These are phyloP conservation scores for Helichrysum umbraculigerum DNA, from an alignment of 129 eudicot genomes.

Conservation along the genomic window DNA sequence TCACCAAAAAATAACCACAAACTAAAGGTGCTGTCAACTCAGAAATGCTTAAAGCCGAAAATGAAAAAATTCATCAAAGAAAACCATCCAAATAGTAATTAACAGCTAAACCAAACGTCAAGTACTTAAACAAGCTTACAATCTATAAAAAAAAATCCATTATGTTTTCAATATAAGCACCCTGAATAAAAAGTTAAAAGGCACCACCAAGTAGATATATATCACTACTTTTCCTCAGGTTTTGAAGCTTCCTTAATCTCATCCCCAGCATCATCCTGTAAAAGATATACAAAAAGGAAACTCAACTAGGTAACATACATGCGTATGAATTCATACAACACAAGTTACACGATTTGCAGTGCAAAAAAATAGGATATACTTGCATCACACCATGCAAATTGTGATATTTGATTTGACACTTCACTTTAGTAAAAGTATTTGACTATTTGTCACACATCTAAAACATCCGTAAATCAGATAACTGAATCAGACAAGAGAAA, in stretches of 20 bases:
- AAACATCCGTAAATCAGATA: background rate
- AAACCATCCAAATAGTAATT: background rate
- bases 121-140: conserved; percentile 15
- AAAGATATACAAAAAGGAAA: background rate
- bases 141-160: conserved; percentile 20
- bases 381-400: background rate
- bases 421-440: background rate
- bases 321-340: background rate
- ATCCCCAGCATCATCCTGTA: conserved; percentile 27
- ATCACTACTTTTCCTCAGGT: conserved; percentile 23
- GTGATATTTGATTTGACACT: background rate
- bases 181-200: conserved; percentile 10
- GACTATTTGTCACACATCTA: background rate
- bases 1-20: background rate
- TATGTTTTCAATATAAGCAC: conserved; percentile 9
- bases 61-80: background rate
- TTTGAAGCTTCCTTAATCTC: conserved; percentile 35
- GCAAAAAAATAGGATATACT: background rate
- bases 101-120: conserved; percentile 1
- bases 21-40: background rate
- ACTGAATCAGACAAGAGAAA: background rate
- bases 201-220: conserved; percentile 23
- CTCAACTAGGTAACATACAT: background rate
- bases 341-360: background rate
- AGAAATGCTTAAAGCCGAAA: background rate